Conservation (phyloP, 2,329 filamentous ascomycete genomes). For the Trichoderma polysporum region DNA sequence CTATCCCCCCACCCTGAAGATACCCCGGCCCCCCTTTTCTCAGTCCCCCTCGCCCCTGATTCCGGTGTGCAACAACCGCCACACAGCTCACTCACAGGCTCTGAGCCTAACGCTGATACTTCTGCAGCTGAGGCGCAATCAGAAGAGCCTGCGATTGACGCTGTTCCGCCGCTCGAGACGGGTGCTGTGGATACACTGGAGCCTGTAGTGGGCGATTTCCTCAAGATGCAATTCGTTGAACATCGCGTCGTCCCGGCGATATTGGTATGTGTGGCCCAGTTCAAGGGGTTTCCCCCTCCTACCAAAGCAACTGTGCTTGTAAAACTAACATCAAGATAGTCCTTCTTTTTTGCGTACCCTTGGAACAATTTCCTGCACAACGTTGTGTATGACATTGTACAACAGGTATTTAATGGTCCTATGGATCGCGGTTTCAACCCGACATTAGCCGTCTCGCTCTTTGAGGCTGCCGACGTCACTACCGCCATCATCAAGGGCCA, state of each 20-base stretch:
- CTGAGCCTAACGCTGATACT: conserved; percentile 7
- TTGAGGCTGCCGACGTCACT: conserved; percentile 86
- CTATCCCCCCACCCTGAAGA: conserved; percentile 63
- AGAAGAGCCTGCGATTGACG: conserved; percentile 3
- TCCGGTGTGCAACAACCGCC: conserved; percentile 30
- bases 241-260: conserved; percentile 94
- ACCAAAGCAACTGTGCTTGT: neutral
- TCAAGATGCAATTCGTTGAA: conserved; percentile 97
- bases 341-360: conserved; percentile 97
- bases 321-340: conserved; percentile 48
- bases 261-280: conserved; percentile 59
- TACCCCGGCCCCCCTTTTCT: conserved; percentile 63
- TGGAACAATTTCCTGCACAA: conserved; percentile 99
- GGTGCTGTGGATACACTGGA: conserved; percentile 33
- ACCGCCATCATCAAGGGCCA: conserved; percentile 91
- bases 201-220: conserved; percentile 87
- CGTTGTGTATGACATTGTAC: conserved; percentile 97
- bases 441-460: conserved; percentile 84
- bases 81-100: conserved; percentile 5
- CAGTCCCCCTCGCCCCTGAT: conserved; percentile 33
- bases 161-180: conserved; percentile 14
- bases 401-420: conserved; percentile 97
- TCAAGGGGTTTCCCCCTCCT: neutral
- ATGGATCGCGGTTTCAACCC: conserved; percentile 97
- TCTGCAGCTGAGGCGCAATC: neutral